phyloP scores from a whole-genome alignment of 139 green algal genomes.

The Closterium sp. region DNA sequence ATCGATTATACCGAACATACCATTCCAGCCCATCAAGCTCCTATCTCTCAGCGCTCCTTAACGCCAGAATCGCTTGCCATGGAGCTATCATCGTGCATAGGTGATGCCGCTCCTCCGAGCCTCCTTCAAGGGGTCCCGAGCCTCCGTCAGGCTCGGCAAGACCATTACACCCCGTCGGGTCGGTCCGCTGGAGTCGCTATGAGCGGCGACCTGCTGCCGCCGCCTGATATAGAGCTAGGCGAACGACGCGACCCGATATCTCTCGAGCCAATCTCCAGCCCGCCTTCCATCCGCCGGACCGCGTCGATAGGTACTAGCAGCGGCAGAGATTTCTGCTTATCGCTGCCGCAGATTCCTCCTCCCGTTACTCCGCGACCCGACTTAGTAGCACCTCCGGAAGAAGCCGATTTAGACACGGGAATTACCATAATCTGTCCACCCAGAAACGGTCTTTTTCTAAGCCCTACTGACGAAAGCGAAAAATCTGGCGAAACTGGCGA shows the following conservation, averaged over 20 bases:
- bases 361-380: background rate
- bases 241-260: background rate
- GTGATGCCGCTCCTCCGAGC: background rate
- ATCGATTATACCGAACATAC: background rate
- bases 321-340: background rate
- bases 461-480: background rate
- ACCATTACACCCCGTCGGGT: background rate
- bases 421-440: background rate
- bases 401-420: background rate
- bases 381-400: background rate
- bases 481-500: background rate
- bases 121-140: background rate
- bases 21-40: background rate
- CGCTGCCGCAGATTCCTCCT: background rate
- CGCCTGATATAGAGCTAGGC: background rate
- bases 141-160: background rate
- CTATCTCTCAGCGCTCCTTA: background rate
- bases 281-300: background rate
- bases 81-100: background rate
- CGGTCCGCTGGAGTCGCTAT: background rate
- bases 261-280: background rate
- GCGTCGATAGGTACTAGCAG: background rate
- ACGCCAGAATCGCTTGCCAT: background rate
- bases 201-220: background rate
- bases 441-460: background rate